phyloP scores from a whole-genome alignment of 345 rosid species.

The Eutrema yunnanense region DNA sequence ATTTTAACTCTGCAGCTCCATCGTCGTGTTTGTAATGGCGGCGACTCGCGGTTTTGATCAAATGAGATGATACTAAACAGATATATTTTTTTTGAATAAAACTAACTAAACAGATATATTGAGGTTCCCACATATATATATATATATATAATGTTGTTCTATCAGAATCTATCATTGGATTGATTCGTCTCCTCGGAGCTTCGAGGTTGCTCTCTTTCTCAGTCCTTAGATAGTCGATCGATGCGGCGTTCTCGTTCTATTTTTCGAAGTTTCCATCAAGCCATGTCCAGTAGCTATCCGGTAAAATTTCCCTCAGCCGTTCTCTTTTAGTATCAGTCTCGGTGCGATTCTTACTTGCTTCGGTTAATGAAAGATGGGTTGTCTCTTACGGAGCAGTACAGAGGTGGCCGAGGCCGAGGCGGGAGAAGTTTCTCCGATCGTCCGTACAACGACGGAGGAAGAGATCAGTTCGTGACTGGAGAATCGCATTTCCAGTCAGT shows the following conservation, averaged over 20 bases:
- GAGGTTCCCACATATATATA: too few species aligned
- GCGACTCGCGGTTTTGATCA: not conserved
- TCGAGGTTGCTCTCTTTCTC: not conserved
- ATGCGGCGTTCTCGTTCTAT: conserved; percentile 37
- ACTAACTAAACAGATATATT: too few species aligned
- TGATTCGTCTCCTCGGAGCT: not conserved
- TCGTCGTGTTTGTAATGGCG: not conserved
- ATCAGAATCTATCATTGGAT: too few species aligned
- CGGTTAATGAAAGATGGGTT: not conserved
- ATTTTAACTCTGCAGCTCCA: not conserved
- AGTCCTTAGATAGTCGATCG: not conserved
- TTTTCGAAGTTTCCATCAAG: conserved; percentile 19
- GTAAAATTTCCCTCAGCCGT: conserved; percentile 27
- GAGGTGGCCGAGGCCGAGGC: conserved; percentile 51
- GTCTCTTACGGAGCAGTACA: conserved; percentile 37
- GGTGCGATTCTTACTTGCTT: not conserved
- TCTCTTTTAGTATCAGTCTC: not conserved
- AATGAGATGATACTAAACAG: not conserved
- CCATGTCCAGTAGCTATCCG: conserved; percentile 46
- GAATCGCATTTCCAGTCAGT: conserved; percentile 48
- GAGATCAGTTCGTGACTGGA: conserved; percentile 35
- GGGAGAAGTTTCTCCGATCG: conserved; percentile 56
- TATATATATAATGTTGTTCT: not conserved
- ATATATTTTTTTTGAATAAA: not conserved
- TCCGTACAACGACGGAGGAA: conserved; percentile 29